Conservation (phyloP, 176 grass and related monocot genomes). For the Avena sativa region DNA sequence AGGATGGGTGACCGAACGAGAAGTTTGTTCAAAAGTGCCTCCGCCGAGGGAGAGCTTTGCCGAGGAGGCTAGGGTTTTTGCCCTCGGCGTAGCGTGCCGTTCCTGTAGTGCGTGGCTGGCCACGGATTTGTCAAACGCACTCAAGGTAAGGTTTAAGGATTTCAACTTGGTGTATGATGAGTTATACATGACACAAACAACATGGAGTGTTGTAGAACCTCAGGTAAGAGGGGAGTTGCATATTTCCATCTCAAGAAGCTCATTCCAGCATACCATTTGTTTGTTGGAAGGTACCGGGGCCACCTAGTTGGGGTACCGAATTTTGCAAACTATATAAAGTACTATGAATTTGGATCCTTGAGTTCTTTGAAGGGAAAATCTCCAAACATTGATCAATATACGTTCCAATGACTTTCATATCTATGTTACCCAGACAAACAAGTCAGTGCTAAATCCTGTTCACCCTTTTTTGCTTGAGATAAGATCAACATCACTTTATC, state of each 20-base stretch:
- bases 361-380: too few species aligned
- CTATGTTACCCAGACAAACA: background rate
- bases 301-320: slow-evolving; percentile 58
- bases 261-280: slow-evolving; percentile 76
- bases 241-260: slow-evolving; percentile 70
- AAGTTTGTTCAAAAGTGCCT: too few species aligned
- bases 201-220: slow-evolving; percentile 31
- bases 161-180: slow-evolving; percentile 72
- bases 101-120: slow-evolving; percentile 18
- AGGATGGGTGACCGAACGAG: too few species aligned
- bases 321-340: slow-evolving; percentile 19
- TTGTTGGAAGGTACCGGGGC: slow-evolving; percentile 66
- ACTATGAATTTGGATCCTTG: too few species aligned
- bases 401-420: too few species aligned
- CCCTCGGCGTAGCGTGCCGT: too few species aligned
- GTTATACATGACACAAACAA: background rate
- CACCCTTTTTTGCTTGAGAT: background rate
- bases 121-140: slow-evolving; percentile 46
- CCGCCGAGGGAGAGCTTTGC: too few species aligned
- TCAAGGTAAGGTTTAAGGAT: slow-evolving; percentile 72
- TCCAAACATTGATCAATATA: too few species aligned
- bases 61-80: too few species aligned
- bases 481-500: background rate
- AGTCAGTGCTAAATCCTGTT: background rate
- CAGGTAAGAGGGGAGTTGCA: slow-evolving; percentile 70